phyloP scores from a whole-genome alignment of 352 stramenopile genomes.

The Peronospora farinosa region DNA sequence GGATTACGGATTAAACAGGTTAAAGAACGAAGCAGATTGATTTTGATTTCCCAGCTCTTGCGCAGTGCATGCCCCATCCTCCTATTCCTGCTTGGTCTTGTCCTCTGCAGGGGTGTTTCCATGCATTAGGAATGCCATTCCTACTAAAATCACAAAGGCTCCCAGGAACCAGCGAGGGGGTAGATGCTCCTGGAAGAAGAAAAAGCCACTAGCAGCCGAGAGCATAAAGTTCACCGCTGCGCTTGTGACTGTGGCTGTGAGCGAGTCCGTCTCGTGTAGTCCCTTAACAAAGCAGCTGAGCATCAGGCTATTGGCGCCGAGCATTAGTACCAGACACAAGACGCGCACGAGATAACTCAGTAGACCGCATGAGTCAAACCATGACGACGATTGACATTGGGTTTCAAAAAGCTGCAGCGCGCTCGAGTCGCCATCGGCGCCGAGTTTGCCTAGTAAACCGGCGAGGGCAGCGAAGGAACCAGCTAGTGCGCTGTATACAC shows the following conservation, averaged over 20 bases:
- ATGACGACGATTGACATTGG: slow-evolving; percentile 16
- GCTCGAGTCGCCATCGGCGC: slow-evolving; percentile 29
- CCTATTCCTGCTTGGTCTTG: slow-evolving; percentile 23
- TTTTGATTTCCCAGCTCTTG: background rate
- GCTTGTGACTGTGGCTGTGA: slow-evolving; percentile 80
- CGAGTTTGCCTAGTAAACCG: slow-evolving; percentile 57
- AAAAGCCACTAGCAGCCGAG: slow-evolving; percentile 44
- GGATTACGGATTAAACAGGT: slow-evolving; percentile 21
- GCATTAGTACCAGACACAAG: slow-evolving; percentile 60
- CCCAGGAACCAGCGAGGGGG: slow-evolving; percentile 70
- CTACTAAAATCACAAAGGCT: slow-evolving; percentile 61
- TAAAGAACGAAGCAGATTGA: slow-evolving; percentile 12
- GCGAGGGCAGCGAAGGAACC: slow-evolving; percentile 50
- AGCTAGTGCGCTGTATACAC: slow-evolving; percentile 37
- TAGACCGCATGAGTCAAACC: slow-evolving; percentile 17
- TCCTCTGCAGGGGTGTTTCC: slow-evolving; percentile 31
- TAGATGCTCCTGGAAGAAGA: slow-evolving; percentile 69
- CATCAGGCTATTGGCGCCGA: slow-evolving; percentile 68
- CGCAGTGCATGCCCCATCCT: slow-evolving; percentile 4
- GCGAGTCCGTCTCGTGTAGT: slow-evolving; percentile 78
- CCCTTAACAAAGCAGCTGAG: slow-evolving; percentile 77
- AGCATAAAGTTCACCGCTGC: slow-evolving; percentile 78
- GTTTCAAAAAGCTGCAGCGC: slow-evolving; percentile 22
- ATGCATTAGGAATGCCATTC: slow-evolving; percentile 61
- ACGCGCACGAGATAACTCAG: slow-evolving; percentile 30